Evolutionary conservation across 352 stramenopile species (phyloP).

Genomic region (Phytophthora multivora): DNA sequence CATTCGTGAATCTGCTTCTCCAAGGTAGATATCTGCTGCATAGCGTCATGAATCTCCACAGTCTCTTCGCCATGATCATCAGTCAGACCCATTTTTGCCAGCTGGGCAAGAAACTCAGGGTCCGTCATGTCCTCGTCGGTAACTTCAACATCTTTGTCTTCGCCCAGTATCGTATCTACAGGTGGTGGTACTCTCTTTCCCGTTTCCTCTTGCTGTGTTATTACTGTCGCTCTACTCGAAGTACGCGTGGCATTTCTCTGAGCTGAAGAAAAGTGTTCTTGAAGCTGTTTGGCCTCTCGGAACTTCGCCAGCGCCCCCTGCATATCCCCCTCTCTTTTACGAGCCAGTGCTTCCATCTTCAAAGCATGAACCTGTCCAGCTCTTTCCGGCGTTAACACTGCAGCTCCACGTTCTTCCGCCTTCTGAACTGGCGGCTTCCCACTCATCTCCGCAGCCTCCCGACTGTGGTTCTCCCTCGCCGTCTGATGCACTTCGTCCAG

Average conservation of each 20-base stretch:
- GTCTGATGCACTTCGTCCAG: slow-evolving; percentile 42
- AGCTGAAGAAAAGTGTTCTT: slow-evolving; percentile 32
- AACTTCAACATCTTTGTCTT: slow-evolving; percentile 56
- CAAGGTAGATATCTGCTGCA: slow-evolving; percentile 36
- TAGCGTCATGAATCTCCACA: slow-evolving; percentile 6
- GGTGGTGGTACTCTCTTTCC: background rate
- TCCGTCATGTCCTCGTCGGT: slow-evolving; percentile 83
- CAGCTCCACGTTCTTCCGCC: background rate
- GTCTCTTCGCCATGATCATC: slow-evolving; percentile 3
- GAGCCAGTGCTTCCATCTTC: slow-evolving; percentile 57
- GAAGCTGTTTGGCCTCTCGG: slow-evolving; percentile 60
- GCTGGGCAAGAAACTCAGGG: slow-evolving; percentile 66
- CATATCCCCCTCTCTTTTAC: slow-evolving; percentile 62
- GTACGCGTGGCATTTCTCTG: background rate
- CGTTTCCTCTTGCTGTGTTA: background rate
- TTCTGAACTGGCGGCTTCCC: background rate
- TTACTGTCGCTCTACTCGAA: background rate
- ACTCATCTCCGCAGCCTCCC: slow-evolving; percentile 25
- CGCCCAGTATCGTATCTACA: slow-evolving; percentile 13
- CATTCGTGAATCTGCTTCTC: slow-evolving; percentile 48
- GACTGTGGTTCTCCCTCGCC: slow-evolving; percentile 33
- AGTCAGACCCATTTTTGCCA: slow-evolving; percentile 52
- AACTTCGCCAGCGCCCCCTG: slow-evolving; percentile 62
- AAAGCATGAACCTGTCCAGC: slow-evolving; percentile 40
- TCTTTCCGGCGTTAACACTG: background rate